Conservation (phyloP, 768 basidiomycete genomes). For the Pisolithus marmoratus region DNA sequence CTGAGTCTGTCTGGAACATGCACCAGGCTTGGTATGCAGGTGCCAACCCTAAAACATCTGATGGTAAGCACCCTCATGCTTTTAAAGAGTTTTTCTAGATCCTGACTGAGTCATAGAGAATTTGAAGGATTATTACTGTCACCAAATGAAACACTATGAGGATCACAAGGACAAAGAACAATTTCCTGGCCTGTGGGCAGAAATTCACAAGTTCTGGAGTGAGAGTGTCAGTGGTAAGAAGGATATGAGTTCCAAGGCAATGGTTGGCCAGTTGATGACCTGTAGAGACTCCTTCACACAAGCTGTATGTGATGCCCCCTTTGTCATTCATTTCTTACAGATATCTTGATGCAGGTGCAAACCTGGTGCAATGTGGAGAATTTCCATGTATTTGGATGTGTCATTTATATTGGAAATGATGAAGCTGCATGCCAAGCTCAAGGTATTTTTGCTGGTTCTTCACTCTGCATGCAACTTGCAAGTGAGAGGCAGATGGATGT, state of each 20-base stretch:
- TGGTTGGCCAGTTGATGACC: not conserved
- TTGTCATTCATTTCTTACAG: too few species aligned
- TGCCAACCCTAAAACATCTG: not conserved
- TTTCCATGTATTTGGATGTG: too few species aligned
- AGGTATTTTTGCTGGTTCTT: too few species aligned
- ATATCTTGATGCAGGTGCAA: too few species aligned
- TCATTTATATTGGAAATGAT: too few species aligned
- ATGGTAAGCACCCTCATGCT: not conserved
- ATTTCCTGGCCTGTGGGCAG: not conserved
- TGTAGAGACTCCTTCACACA: not conserved
- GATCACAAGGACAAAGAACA: not conserved
- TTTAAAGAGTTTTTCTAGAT: not conserved
- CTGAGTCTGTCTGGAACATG: slow-evolving; percentile 1
- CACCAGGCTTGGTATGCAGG: slow-evolving; percentile 2
- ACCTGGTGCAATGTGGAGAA: too few species aligned
- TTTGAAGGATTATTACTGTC: not conserved
- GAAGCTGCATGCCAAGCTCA: too few species aligned
- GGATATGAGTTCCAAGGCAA: not conserved
- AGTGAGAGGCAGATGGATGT: too few species aligned
- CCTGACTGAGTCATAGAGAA: not conserved
- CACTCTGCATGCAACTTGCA: too few species aligned
- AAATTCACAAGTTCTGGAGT: not conserved
- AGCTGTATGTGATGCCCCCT: not conserved
- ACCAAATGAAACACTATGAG: not conserved
- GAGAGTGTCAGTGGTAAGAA: not conserved